phyloP scores from a whole-genome alignment of 345 rosid species.

The Arabis hirsuta region DNA sequence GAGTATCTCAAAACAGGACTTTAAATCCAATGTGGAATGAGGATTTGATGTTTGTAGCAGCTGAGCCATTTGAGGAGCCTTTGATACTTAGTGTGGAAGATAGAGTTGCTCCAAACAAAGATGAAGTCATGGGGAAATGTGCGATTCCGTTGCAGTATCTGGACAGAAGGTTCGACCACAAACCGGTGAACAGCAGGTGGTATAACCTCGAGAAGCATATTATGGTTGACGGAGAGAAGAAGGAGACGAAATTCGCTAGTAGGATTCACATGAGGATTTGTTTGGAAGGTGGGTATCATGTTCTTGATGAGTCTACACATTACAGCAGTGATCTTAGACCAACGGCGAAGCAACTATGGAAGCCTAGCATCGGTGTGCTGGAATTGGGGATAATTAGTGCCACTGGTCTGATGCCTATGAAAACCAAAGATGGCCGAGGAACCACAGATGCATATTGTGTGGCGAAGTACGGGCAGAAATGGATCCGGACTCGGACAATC shows the following conservation, averaged over 20 bases:
- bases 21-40: conserved; percentile 93
- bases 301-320: conserved; percentile 89
- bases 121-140: conserved; percentile 73
- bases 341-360: conserved; percentile 90
- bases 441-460: conserved; percentile 96
- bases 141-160: conserved; percentile 56
- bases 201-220: conserved; percentile 74
- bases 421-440: conserved; percentile 81
- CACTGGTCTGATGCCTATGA: conserved; percentile 84
- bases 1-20: conserved; percentile 63
- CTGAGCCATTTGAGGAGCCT: conserved; percentile 89
- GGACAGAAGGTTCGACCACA: conserved; percentile 77
- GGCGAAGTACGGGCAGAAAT: conserved; percentile 90
- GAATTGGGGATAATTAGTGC: conserved; percentile 84
- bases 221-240: conserved; percentile 72
- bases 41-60: conserved; percentile 93
- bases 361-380: conserved; percentile 76
- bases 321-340: conserved; percentile 95
- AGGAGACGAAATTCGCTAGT: conserved; percentile 79
- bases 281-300: conserved; percentile 95
- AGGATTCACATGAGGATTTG: conserved; percentile 86
- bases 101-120: conserved; percentile 82
- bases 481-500: conserved; percentile 90
- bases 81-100: conserved; percentile 81
- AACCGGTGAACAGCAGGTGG: conserved; percentile 75